These are phyloP conservation scores for Kazachstania psychrophila DNA, from an alignment of 805 yeast genomes.

Conservation along the genomic window DNA sequence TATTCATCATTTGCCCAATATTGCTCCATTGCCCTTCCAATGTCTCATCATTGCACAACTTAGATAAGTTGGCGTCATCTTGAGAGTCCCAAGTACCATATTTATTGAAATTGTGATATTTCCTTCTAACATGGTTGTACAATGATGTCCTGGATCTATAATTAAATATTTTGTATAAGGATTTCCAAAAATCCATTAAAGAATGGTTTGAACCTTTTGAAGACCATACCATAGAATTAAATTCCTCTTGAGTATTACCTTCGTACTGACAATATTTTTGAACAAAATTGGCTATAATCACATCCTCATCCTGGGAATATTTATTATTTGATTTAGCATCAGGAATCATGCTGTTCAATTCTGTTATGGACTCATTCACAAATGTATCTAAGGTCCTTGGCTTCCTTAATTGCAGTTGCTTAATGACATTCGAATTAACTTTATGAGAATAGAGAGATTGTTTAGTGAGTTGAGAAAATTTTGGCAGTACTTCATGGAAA, in stretches of 20 bases:
- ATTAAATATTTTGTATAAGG: conserved; percentile 62
- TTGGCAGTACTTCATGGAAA: conserved; percentile 11
- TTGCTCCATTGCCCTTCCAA: conserved; percentile 76
- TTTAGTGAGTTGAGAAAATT: conserved; percentile 1
- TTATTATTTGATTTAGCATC: too few relatives aligned
- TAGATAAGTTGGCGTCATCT: conserved; percentile 57
- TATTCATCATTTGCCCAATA: conserved; percentile 62
- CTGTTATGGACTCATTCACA: too few relatives aligned
- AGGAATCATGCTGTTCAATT: not conserved
- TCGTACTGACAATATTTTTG: not conserved
- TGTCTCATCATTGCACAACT: conserved; percentile 44
- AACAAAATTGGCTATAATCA: not conserved
- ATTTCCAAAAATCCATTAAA: conserved; percentile 82
- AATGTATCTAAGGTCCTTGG: too few relatives aligned
- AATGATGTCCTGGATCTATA: conserved; percentile 73
- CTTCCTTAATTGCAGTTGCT: too few relatives aligned
- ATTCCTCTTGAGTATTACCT: not conserved
- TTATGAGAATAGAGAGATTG: too few relatives aligned
- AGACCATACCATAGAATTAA: not conserved
- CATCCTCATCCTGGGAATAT: not conserved
- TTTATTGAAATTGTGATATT: conserved; percentile 73
- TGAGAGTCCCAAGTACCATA: conserved; percentile 78
- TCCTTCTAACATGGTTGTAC: conserved; percentile 79
- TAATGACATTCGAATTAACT: too few relatives aligned
- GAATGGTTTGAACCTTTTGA: conserved; percentile 13